Base-by-base conservation (phyloP, 2,329 filamentous ascomycete genomes). In the Nigrospora oryzae region DNA sequence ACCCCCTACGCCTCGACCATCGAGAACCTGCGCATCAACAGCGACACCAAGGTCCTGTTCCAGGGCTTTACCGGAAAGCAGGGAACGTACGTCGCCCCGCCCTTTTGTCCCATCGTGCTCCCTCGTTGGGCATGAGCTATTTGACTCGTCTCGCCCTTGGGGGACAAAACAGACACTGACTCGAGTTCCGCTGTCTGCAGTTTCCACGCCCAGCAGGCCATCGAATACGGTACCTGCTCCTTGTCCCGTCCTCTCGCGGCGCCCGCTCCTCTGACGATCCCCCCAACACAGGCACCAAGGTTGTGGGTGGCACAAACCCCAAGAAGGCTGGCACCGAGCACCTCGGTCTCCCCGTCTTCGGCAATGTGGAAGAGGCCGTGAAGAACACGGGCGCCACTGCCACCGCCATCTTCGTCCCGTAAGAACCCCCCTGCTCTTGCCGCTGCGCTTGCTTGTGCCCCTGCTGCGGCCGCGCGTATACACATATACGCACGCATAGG, bases 51-150 rank as follows among this genome's bases (percentile, higher is more conserved):
- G 75, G 89, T 98, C 56, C 75, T 97, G 61, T 97, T 81, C 76
- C 93, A 98, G 74, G 93, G 93, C 56, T 97, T 97, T 70, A 97
- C 91, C 46, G 91, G 91, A 66, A 93, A 88, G 77, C 89, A 95
- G 79, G 89, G 89, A 84, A 91, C 86, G 85, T 89, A 68, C 71
- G 84, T 83, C 44, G 38, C 38, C 32, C 37, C 31, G 14, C 34
- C 28, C 13, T 23, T 12, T 14, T 19, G 17, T 30, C n/a, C 28
- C 5, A 36, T 37, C 23, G 6, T 15, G 12, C 4, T 36, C 40
- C 17, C 15, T 16, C 38, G 5, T 2, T 14, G 31, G 7, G 17
- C 32, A 13, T 17, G 33, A n/a, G 17, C 46, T 28, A 10, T 30
- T n/a, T 7, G 10, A 31, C n/a, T 13, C 32, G 16, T 23, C 15